Evolutionary conservation across 768 basidiomycete genomes (phyloP).

Genomic region (Russula foetens): DNA sequence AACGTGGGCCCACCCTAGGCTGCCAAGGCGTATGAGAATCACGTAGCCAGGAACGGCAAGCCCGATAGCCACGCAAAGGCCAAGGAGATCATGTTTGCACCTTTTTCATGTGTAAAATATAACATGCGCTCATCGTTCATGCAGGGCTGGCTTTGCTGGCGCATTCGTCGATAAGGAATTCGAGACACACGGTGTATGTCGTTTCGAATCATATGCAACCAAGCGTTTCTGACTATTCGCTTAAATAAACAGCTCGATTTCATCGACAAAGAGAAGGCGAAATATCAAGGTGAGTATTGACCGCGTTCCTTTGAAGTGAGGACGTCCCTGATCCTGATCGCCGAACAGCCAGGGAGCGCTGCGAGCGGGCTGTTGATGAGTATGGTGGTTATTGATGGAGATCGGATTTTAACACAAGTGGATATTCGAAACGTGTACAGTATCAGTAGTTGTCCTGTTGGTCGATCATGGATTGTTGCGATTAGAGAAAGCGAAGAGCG

Average conservation of each 20-base stretch:
- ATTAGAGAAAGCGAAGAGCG: too few relatives aligned
- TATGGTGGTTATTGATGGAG: neutral
- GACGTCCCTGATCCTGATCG: neutral
- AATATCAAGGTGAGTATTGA: conserved; percentile 28
- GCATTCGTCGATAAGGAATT: conserved; percentile 44
- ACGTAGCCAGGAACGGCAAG: conserved; percentile 41
- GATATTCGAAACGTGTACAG: too few relatives aligned
- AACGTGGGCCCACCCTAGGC: conserved; percentile 37
- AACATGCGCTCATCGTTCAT: conserved; percentile 2
- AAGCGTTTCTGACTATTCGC: neutral
- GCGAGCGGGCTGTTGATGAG: neutral
- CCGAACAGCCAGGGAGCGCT: neutral
- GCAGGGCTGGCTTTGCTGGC: conserved; percentile 47
- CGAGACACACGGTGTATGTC: conserved; percentile 51
- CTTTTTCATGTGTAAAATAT: neutral
- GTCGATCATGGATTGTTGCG: too few relatives aligned
- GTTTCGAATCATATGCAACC: neutral
- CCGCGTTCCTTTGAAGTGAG: neutral
- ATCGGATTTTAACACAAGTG: too few relatives aligned
- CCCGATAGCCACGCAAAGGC: conserved; percentile 43
- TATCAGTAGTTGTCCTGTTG: too few relatives aligned
- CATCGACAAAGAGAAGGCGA: conserved; percentile 37
- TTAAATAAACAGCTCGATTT: conserved; percentile 32
- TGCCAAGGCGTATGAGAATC: conserved; percentile 54
- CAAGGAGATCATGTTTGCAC: conserved; percentile 43